phyloP scores from a whole-genome alignment of 73 alveolate species.

The Paramecium caudatum region DNA sequence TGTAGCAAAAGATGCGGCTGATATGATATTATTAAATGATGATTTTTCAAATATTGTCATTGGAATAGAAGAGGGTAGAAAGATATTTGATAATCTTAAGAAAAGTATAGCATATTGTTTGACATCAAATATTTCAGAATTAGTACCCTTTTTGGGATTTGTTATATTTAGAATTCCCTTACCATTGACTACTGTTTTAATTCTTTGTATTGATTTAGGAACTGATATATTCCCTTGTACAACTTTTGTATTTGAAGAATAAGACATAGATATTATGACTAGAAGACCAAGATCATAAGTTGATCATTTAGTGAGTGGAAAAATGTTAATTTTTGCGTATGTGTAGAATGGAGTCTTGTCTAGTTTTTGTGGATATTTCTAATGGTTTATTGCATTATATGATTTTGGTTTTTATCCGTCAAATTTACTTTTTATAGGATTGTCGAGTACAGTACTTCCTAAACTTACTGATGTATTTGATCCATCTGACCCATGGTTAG shows the following conservation, averaged over 20 bases:
- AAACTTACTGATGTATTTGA: slow-evolving; percentile 71
- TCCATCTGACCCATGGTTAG: slow-evolving; percentile 43
- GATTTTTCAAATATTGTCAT: slow-evolving; percentile 88
- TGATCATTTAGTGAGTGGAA: slow-evolving; percentile 89
- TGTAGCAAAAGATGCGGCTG: slow-evolving; percentile 89
- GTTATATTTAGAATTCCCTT: slow-evolving; percentile 52
- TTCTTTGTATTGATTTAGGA: slow-evolving; percentile 94
- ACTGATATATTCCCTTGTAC: slow-evolving; percentile 94
- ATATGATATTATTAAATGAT: slow-evolving; percentile 84
- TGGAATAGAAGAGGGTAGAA: slow-evolving; percentile 95
- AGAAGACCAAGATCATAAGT: slow-evolving; percentile 90
- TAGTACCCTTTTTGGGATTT: slow-evolving; percentile 66
- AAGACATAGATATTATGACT: slow-evolving; percentile 93
- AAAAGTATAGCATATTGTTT: slow-evolving; percentile 67
- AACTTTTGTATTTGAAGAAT: slow-evolving; percentile 91
- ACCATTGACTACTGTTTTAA: slow-evolving; percentile 90
- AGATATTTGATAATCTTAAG: slow-evolving; percentile 92
- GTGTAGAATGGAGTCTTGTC: slow-evolving; percentile 83
- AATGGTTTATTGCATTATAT: slow-evolving; percentile 84
- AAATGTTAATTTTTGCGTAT: slow-evolving; percentile 85
- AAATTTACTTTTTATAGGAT: slow-evolving; percentile 17
- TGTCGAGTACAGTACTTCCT: slow-evolving; percentile 79
- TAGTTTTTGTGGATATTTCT: slow-evolving; percentile 82
- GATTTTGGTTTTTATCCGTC: slow-evolving; percentile 91
- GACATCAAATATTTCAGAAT: slow-evolving; percentile 65